A percentile compares a stretch with the other conserved stretches of the same genome.
Evolutionary conservation across 1,284 basidiomycete genomes (phyloP).

Genomic region (Lignosus rhinocerotis): DNA sequence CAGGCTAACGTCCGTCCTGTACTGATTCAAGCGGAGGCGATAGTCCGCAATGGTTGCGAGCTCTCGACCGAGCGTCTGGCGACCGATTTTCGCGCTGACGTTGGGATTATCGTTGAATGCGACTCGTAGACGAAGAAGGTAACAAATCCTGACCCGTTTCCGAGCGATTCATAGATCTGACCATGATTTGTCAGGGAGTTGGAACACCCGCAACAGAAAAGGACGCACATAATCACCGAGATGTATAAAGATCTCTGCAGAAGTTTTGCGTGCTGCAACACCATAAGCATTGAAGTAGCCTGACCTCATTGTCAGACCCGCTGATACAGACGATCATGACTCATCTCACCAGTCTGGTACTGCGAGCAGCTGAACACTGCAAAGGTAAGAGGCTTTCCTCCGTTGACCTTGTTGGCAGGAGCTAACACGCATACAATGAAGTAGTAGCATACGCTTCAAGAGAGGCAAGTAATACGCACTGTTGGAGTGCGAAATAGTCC

Average conservation of each 20-base stretch:
- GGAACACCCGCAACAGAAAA: no score
- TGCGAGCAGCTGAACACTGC: conserved; percentile 66
- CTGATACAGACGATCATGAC: neutral
- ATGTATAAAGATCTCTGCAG: conserved; percentile 61
- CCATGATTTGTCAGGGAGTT: no score
- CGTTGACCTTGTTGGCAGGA: conserved; percentile 51
- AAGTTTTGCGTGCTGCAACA: conserved; percentile 55
- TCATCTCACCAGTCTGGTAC: conserved; percentile 45
- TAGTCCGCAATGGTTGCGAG: conserved; percentile 65
- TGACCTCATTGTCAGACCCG: conserved; percentile 11
- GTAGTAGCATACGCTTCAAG: neutral
- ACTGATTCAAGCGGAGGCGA: conserved; percentile 59
- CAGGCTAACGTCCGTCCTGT: conserved; percentile 56
- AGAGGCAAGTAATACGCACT: conserved; percentile 35
- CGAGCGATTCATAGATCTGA: conserved; percentile 54
- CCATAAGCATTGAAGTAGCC: conserved; percentile 74
- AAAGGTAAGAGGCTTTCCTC: conserved; percentile 53
- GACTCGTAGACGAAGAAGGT: neutral
- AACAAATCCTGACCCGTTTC: conserved; percentile 39
- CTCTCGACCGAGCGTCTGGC: conserved; percentile 51
- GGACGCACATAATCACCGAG: conserved; percentile 61
- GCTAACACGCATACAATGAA: conserved; percentile 31
- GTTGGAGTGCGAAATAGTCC: conserved; percentile 47
- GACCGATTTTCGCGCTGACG: conserved; percentile 46
- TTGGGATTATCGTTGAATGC: neutral